Base-by-base conservation (phyloP, 345 rosid species). In the Lepidium aucheri region DNA sequence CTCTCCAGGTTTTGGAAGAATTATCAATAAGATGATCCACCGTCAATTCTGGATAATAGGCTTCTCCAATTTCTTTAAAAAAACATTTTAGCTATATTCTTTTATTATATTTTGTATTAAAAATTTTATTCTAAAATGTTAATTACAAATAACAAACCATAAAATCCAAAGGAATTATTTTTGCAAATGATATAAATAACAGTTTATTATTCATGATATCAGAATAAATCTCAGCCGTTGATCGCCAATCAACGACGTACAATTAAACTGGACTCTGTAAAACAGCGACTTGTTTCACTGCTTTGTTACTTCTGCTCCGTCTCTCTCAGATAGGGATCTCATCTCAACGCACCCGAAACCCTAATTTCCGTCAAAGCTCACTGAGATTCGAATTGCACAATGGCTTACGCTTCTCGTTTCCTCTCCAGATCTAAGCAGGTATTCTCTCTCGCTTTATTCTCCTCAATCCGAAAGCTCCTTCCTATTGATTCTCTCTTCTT, bases 351-450 rank as follows among this genome's bases (percentile, higher is more conserved):
- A 38, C 11, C 14, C 9, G 70, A 53, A 75, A 75, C 74, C 78
- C 78, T 75, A 75, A 56, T 75, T 63, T 63, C 66, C 66, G 6
- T 33, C 47, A 66, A 20, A 39, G 13, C 35, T 49, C 62, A 9
- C 9, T 50, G 14, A 61, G 44, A 44, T 17, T 60, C 69, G 64
- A 44, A 60, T 50, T 1, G 28, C n/a, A 20, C 50, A 53, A 91
- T 91, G 96, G 86, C 97, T 6, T 74, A 80, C 79, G 64, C 91
- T 56, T 77, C 84, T 76, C 95, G 98, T 12, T 73, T 87, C 51
- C 45, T 85, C 30, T 76, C 89, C 71, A 87, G 84, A 86, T 83
- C 92, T 63, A 84, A 85, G 70, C 98, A 89, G 95, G 98, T 87
- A 7, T 13, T 8, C 16, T 52, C 59, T 67, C 53, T 60, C 18